Evolutionary conservation across 495 filamentous ascomycete genomes (phyloP), one percentile per base, ranked within the genome.

Genomic region (Lophiostoma macrostomum): DNA sequence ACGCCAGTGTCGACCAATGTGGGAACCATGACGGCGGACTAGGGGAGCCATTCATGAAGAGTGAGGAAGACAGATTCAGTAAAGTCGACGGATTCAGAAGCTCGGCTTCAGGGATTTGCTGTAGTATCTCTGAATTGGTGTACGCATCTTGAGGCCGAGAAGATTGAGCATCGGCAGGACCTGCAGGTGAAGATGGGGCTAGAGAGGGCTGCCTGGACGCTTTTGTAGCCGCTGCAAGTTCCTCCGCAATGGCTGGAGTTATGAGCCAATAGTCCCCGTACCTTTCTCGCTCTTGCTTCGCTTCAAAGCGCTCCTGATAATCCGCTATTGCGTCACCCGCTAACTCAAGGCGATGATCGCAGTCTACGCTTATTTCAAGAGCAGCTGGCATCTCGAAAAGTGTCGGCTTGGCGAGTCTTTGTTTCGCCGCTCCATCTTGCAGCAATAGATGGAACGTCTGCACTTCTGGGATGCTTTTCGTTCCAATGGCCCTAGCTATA

Each of bases 401-500:
- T 16, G 19, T 27, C 16, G 39, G 14, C 19, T 29, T n/a, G 41
- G 38, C 0, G 51, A 46, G 19, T 39, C 29, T 18, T 13, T 45
- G 36, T 66, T 71, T 67, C 25, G 56, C 59, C 34, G 72, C 54
- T 40, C 73, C 74, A 31, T 77, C 69, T 1, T 81, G 74, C 0
- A 96, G 74, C 1, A 86, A 64, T 13, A 69, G 50, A 7, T 93
- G 58, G 56, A 88, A 90, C 42, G 83, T 77, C 14, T 74, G 74
- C 5, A 93, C 82, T 64, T 97, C 90, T 4, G 87, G 63, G 45
- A 80, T 75, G 40, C 79, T 83, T 58, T 97, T 97, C 1, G 83
- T 82, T 0, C 73, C 73, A 38, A 97, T 76, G 0, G 76, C 73
- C 7, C 66, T 55, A 0, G 90, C 76, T 43, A 96, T 84, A 5